Conservation (phyloP, 306 rosid genomes). For the Cucurbita maxima region DNA sequence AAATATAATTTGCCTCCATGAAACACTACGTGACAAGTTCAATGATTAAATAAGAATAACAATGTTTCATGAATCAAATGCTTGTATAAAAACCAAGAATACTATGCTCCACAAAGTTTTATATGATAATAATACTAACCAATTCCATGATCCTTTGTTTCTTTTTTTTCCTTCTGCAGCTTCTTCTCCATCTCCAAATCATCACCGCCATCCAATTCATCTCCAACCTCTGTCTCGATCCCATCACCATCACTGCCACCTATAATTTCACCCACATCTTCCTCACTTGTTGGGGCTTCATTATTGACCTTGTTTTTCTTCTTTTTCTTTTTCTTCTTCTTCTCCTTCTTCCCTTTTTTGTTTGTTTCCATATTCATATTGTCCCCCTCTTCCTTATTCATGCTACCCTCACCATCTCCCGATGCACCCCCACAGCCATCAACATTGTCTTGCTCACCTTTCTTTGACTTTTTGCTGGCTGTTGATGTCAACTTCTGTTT, state of each 20-base stretch:
- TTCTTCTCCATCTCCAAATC: conserved; percentile 2
- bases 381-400: conserved; percentile 11
- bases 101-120: background rate
- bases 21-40: background rate
- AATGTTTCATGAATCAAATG: background rate
- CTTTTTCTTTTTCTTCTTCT: conserved; percentile 20
- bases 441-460: conserved; percentile 15
- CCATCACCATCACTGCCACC: conserved; percentile 6
- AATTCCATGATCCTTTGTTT: conserved; percentile 1
- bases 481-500: conserved; percentile 15
- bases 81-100: background rate
- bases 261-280: background rate
- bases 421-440: conserved; percentile 12
- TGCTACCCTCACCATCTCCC: conserved; percentile 4
- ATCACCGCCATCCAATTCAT: conserved; percentile 2
- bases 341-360: conserved; percentile 15
- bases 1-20: background rate
- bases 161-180: background rate
- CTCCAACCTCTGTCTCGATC: conserved; percentile 8
- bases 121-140: conserved; percentile 30
- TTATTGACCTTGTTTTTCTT: conserved; percentile 11
- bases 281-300: background rate
- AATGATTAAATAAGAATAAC: background rate
- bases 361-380: conserved; percentile 15
- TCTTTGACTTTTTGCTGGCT: conserved; percentile 12